Conservation (phyloP, 225 moss, liverwort and hornwort species). For the Antitrichia curtipendula region DNA sequence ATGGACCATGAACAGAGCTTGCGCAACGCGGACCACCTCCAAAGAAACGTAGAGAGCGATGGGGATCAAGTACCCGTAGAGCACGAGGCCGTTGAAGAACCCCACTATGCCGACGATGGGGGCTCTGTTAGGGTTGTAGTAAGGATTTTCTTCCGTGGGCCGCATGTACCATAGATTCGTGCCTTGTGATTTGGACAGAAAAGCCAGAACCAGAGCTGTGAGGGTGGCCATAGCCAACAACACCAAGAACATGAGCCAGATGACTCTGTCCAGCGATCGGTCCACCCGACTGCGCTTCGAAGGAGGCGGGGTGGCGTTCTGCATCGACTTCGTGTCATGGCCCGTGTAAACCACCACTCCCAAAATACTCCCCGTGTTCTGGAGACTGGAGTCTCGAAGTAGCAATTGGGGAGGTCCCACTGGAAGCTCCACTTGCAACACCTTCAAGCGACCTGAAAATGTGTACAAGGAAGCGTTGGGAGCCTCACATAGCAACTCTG, state of each 20-base stretch:
- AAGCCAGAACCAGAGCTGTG: constrained; percentile 24
- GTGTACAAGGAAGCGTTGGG: constrained; percentile 74
- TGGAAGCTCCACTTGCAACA: constrained; percentile 16
- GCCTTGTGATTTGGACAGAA: constrained; percentile 12
- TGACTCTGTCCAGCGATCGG: constrained; percentile 35
- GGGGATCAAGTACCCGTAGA: constrained; percentile 75
- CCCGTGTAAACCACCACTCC: constrained; percentile 67
- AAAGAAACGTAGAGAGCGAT: constrained; percentile 67
- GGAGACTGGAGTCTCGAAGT: constrained; percentile 67
- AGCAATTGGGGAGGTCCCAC: constrained; percentile 55
- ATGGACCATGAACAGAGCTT: constrained; percentile 47
- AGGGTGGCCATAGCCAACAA: constrained; percentile 32
- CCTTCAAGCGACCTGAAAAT: constrained; percentile 37
- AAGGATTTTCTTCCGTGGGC: constrained; percentile 20
- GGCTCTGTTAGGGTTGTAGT: constrained; percentile 43
- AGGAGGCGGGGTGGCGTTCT: constrained; percentile 51
- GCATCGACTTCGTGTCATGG: constrained; percentile 76
- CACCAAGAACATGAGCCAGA: constrained; percentile 54
- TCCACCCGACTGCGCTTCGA: constrained; percentile 78
- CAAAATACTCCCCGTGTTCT: constrained; percentile 57
- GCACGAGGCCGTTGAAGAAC: constrained; percentile 41
- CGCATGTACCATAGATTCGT: constrained; percentile 43
- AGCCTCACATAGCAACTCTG: constrained; percentile 51
- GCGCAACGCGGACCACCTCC: constrained; percentile 56
- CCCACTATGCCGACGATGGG: constrained; percentile 34